A percentile compares a stretch with the other conserved stretches of the same genome.
phyloP scores from a whole-genome alignment of 176 grass and related monocot species.

The Carex littledalei region DNA sequence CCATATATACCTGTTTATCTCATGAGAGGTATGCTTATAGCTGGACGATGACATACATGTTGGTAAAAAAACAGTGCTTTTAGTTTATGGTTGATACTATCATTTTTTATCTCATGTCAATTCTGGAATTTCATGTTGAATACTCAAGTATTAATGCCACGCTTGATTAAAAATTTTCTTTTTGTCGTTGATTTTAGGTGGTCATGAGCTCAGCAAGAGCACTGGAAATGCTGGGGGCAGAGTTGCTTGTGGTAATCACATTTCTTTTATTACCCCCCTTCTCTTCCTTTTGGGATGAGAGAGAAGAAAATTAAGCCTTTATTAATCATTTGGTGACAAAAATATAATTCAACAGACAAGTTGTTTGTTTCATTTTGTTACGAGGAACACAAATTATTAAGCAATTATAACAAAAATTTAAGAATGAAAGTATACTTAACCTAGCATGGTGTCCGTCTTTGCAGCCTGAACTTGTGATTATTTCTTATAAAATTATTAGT shows the following conservation, averaged over 20 bases:
- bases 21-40: not conserved
- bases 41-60: not conserved
- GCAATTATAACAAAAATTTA: not conserved
- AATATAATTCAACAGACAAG: not conserved
- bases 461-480: not conserved
- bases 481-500: not conserved
- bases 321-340: not conserved
- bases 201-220: slow-evolving; percentile 91
- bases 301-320: not conserved
- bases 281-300: not conserved
- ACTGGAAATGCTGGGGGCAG: slow-evolving; percentile 88
- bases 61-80: not conserved
- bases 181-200: slow-evolving; percentile 29
- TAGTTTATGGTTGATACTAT: not conserved
- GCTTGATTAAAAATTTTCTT: not conserved
- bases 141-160: not conserved
- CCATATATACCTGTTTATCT: not conserved
- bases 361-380: not conserved
- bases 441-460: not conserved
- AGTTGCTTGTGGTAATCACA: slow-evolving; percentile 68
- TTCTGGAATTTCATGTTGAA: not conserved
- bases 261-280: not conserved
- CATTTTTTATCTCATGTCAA: not conserved
- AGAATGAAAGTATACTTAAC: not conserved
- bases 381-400: not conserved